Evolutionary conservation across 2,329 filamentous ascomycete genomes (phyloP).

Genomic region (Trichoderma oligosporum): DNA sequence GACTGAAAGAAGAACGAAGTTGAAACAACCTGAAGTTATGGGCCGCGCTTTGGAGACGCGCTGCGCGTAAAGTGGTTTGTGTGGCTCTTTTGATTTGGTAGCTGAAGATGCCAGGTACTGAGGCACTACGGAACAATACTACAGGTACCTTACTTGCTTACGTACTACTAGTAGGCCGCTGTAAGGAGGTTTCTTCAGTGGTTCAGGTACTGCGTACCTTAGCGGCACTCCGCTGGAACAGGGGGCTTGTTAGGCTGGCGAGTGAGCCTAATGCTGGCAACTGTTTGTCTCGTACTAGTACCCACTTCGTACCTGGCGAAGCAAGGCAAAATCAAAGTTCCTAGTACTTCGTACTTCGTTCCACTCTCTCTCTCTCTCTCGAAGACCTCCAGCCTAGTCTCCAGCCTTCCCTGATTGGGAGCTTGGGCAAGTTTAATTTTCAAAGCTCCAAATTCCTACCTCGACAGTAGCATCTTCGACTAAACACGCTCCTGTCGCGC

Average conservation of each 20-base stretch:
- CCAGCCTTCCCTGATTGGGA: constrained; percentile 15
- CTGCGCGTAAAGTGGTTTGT: constrained; percentile 19
- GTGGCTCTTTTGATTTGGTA: constrained; percentile 11
- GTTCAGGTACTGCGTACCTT: neutral
- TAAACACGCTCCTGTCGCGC: constrained; percentile 6
- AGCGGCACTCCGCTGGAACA: neutral
- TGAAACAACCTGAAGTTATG: constrained; percentile 9
- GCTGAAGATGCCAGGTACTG: too few species aligned
- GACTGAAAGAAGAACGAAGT: neutral
- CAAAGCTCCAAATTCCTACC: constrained; percentile 12
- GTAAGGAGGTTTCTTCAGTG: neutral
- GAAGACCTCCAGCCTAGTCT: constrained; percentile 1
- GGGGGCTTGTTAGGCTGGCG: neutral
- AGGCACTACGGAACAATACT: neutral
- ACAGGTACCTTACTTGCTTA: neutral
- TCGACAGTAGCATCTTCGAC: constrained; percentile 4
- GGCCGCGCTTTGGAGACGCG: constrained; percentile 15
- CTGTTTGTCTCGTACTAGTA: neutral
- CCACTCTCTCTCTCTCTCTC: neutral
- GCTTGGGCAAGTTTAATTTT: constrained; percentile 15
- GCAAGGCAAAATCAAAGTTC: too few species aligned
- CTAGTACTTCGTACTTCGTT: neutral
- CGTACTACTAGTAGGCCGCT: too few species aligned
- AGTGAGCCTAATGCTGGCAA: neutral
- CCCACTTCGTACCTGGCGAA: neutral